A percentile compares a stretch with the other conserved stretches of the same genome.
Conservation (phyloP, 2,329 filamentous ascomycete genomes). For the Dactylonectria estremocensis region DNA sequence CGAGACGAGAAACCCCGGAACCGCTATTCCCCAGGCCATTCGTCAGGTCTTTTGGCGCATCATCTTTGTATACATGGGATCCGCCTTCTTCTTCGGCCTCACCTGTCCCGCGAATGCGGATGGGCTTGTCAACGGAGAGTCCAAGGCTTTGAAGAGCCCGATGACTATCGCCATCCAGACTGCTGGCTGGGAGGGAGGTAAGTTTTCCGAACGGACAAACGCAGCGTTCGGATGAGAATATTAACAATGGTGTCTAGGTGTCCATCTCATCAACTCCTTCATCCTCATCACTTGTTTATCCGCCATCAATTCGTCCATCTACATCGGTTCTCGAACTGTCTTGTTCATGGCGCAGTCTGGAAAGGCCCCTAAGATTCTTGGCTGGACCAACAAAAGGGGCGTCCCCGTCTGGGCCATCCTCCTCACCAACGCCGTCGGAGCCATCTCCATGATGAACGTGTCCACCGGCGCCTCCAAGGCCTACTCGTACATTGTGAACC, state of each 20-base stretch:
- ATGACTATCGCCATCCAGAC: conserved; percentile 83
- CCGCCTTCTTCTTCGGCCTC: conserved; percentile 82
- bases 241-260: conserved; percentile 52
- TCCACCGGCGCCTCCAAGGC: conserved; percentile 76
- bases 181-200: conserved; percentile 79
- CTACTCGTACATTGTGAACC: conserved; percentile 79
- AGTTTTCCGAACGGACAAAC: conserved; percentile 12
- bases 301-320: conserved; percentile 82
- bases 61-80: conserved; percentile 76
- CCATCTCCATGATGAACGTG: conserved; percentile 82
- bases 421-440: conserved; percentile 79
- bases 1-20: conserved; percentile 71
- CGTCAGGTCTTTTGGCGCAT: conserved; percentile 75
- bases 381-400: conserved; percentile 76
- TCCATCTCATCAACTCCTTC: conserved; percentile 84
- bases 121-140: conserved; percentile 72
- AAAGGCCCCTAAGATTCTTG: conserved; percentile 80
- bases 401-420: conserved; percentile 74
- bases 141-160: conserved; percentile 77
- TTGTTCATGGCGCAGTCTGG: conserved; percentile 82
- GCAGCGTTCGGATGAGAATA: neutral
- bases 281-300: conserved; percentile 81
- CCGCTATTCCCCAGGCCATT: conserved; percentile 71
- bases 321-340: conserved; percentile 82
- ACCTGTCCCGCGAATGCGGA: conserved; percentile 79